phyloP scores from a whole-genome alignment of 2,329 filamentous ascomycete genomes.

The Claviceps sp. region DNA sequence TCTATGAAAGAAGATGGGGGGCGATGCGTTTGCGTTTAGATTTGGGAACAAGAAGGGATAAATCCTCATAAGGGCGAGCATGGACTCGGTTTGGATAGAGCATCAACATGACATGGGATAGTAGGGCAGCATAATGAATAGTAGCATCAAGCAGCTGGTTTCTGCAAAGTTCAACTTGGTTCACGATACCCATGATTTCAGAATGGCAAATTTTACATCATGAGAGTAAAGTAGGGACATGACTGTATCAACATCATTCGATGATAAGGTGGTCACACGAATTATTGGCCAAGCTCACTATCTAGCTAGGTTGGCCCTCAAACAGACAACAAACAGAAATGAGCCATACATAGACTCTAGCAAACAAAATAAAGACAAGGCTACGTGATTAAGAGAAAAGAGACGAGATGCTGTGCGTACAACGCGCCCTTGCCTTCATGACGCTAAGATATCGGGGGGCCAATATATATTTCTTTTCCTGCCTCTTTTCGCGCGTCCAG shows the following conservation, averaged over 20 bases:
- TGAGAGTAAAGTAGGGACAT: background rate
- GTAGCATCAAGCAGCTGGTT: too few relatives aligned
- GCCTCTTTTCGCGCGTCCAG: background rate
- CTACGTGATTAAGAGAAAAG: slow-evolving; percentile 20
- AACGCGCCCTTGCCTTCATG: slow-evolving; percentile 1
- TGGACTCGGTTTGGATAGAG: too few relatives aligned
- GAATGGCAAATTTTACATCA: too few relatives aligned
- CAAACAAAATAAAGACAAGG: slow-evolving; percentile 16
- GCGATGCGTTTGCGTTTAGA: too few relatives aligned
- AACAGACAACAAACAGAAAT: background rate
- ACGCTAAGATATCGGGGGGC: background rate
- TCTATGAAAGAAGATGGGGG: too few relatives aligned
- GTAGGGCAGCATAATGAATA: too few relatives aligned
- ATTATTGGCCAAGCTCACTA: slow-evolving; percentile 29
- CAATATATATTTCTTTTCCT: background rate
- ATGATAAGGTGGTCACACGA: slow-evolving; percentile 28
- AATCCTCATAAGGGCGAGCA: too few relatives aligned
- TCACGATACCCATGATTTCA: too few relatives aligned
- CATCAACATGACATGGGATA: too few relatives aligned
- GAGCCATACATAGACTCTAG: slow-evolving; percentile 4
- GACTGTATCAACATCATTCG: background rate
- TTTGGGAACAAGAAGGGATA: too few relatives aligned
- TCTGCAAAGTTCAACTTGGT: too few relatives aligned
- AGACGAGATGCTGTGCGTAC: slow-evolving; percentile 5
- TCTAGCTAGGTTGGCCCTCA: slow-evolving; percentile 21